Conservation (phyloP, 352 stramenopile species). For the Pythium chondricola region DNA sequence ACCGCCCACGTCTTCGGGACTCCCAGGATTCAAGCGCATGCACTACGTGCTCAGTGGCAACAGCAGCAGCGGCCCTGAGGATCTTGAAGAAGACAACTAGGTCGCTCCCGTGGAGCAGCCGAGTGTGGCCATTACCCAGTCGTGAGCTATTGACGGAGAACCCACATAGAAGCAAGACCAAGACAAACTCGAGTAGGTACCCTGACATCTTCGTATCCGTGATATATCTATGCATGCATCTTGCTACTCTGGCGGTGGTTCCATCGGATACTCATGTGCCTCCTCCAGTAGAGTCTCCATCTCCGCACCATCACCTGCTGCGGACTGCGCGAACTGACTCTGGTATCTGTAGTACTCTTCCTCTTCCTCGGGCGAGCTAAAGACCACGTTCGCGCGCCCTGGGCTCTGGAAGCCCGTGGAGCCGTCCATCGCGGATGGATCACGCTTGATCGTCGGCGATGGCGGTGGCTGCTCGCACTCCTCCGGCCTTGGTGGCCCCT, state of each 20-base stretch:
- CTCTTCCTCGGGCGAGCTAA: slow-evolving; percentile 8
- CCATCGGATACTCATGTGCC: neutral
- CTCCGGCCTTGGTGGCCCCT: slow-evolving; percentile 26
- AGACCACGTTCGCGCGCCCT: neutral
- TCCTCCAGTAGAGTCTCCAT: neutral
- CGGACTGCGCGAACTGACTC: neutral
- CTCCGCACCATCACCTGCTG: neutral
- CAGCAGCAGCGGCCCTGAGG: slow-evolving; percentile 42
- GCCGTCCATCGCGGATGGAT: slow-evolving; percentile 31
- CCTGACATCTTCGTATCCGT: too few species aligned
- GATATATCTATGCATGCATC: too few species aligned
- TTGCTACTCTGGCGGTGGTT: neutral
- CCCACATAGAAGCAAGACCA: too few species aligned
- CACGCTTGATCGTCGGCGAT: slow-evolving; percentile 73
- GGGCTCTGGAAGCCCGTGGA: neutral
- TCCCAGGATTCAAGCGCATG: slow-evolving; percentile 33
- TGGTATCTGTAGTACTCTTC: slow-evolving; percentile 5
- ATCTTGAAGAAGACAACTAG: slow-evolving; percentile 4
- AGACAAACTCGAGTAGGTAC: too few species aligned
- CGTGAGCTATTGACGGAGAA: too few species aligned
- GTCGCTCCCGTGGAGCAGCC: too few species aligned
- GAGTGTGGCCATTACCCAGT: too few species aligned
- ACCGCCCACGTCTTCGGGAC: slow-evolving; percentile 9
- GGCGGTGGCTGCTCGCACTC: slow-evolving; percentile 70
- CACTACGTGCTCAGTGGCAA: slow-evolving; percentile 51